These are phyloP conservation scores for Boletus subparvulus DNA, from an alignment of 768 basidiomycete species.

Conservation along the genomic window DNA sequence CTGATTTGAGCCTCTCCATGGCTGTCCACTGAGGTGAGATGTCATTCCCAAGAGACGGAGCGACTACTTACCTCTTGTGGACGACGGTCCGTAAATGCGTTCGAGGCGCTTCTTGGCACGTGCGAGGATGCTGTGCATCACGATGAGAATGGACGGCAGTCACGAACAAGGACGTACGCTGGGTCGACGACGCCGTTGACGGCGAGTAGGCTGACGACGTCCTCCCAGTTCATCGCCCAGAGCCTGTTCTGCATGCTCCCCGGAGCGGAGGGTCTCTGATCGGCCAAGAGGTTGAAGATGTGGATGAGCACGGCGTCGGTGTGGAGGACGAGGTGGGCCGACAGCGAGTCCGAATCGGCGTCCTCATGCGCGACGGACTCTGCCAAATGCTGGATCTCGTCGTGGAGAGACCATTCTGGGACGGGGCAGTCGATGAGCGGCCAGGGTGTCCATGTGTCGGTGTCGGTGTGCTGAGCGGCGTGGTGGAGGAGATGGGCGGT, in stretches of 20 bases:
- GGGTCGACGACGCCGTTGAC: constrained; percentile 38
- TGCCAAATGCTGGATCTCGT: constrained; percentile 59
- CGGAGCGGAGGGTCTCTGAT: constrained; percentile 53
- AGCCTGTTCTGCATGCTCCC: constrained; percentile 66
- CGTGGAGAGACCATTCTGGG: constrained; percentile 70
- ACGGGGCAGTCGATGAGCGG: constrained; percentile 66
- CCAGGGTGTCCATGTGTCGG: constrained; percentile 74
- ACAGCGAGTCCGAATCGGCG: constrained; percentile 30
- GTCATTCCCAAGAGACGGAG: too few species aligned
- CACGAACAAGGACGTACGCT: constrained; percentile 12
- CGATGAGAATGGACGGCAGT: too few species aligned
- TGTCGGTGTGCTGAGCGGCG: constrained; percentile 9
- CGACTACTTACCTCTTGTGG: too few species aligned
- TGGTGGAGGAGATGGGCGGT: constrained; percentile 46
- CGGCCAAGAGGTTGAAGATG: constrained; percentile 53
- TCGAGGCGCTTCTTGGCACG: too few species aligned
- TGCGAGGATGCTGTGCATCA: too few species aligned
- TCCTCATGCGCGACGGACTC: constrained; percentile 28
- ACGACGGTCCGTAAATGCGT: too few species aligned
- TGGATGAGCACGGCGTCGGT: constrained; percentile 47
- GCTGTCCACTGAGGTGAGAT: too few species aligned
- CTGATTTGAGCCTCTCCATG: too few species aligned
- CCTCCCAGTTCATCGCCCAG: constrained; percentile 60
- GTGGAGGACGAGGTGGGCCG: constrained; percentile 41
- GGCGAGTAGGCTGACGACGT: constrained; percentile 54